Evolutionary conservation across 768 basidiomycete genomes (phyloP).

Genomic region (Termitomyces sp.): DNA sequence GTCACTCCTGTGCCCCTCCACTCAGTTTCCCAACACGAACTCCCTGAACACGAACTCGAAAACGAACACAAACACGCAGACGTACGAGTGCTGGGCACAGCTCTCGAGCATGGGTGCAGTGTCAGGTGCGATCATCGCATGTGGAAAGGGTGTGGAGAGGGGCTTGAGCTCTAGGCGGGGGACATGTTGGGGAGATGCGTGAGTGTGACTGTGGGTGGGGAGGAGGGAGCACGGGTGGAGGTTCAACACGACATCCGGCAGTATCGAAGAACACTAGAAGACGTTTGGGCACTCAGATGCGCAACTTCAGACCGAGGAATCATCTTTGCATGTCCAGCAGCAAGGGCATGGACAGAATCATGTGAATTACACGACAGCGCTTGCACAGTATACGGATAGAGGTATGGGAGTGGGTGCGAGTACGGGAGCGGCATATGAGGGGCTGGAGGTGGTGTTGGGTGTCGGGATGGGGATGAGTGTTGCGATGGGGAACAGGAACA

Average conservation of each 20-base stretch:
- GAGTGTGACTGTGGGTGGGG: not conserved
- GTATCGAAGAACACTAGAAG: too few relatives aligned
- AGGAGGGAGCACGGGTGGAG: conserved; percentile 34
- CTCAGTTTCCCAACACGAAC: too few relatives aligned
- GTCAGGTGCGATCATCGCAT: conserved; percentile 46
- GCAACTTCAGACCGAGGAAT: not conserved
- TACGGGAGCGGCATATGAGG: not conserved
- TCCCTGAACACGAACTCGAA: too few relatives aligned
- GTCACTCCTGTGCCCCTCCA: conserved; percentile 24
- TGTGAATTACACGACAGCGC: not conserved
- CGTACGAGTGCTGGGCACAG: conserved; percentile 52
- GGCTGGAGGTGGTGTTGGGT: not conserved
- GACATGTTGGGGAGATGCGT: conserved; percentile 47
- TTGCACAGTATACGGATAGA: not conserved
- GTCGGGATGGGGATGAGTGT: not conserved
- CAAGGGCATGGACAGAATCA: not conserved
- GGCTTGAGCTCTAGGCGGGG: conserved; percentile 59
- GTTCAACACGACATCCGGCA: too few relatives aligned
- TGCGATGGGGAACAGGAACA: too few relatives aligned
- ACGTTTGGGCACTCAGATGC: not conserved
- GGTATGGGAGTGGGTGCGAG: too few relatives aligned
- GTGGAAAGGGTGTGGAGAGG: conserved; percentile 50
- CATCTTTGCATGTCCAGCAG: too few relatives aligned
- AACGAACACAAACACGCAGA: too few relatives aligned
- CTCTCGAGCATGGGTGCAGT: conserved; percentile 25